Conservation (phyloP, 352 stramenopile species). For the Globisporangium mamillatum region DNA sequence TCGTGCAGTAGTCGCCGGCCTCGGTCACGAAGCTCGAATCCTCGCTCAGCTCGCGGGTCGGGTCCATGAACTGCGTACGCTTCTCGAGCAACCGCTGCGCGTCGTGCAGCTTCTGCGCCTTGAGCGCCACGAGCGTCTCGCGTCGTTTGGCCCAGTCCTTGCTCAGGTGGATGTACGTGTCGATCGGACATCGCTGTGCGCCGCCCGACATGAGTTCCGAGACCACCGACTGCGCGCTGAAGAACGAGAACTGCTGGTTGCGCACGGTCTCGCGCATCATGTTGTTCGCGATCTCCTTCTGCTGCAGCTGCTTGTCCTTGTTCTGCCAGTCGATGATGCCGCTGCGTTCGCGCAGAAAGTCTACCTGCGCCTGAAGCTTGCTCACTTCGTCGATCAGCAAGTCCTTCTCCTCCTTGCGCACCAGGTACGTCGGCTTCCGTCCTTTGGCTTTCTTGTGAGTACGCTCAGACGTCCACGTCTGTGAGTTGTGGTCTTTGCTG, state of each 20-base stretch:
- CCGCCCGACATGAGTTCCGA: constrained; percentile 35
- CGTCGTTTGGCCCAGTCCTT: constrained; percentile 32
- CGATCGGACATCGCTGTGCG: constrained; percentile 30
- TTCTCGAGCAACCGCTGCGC: constrained; percentile 43
- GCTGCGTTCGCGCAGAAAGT: constrained; percentile 30
- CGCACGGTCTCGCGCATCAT: constrained; percentile 39
- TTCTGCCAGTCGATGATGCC: constrained; percentile 17
- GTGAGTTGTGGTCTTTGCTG: neutral
- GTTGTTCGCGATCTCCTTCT: constrained; percentile 45
- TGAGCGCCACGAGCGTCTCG: constrained; percentile 37
- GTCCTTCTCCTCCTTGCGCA: constrained; percentile 49
- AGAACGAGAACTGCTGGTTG: constrained; percentile 46
- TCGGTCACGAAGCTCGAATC: constrained; percentile 10
- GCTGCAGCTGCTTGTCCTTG: constrained; percentile 24
- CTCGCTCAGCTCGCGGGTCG: constrained; percentile 11
- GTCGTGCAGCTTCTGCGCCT: constrained; percentile 43
- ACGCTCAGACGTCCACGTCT: constrained; percentile 10
- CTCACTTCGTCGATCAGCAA: constrained; percentile 34
- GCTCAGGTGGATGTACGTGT: constrained; percentile 44
- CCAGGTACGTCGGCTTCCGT: constrained; percentile 48
- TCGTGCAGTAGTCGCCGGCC: constrained; percentile 17
- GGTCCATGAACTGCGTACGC: constrained; percentile 44
- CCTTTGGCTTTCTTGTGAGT: constrained; percentile 26
- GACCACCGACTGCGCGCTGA: constrained; percentile 40
- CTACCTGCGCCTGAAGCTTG: constrained; percentile 35